Evolutionary conservation across 768 basidiomycete genomes (phyloP).

Genomic region (Pisolithus tinctorius): DNA sequence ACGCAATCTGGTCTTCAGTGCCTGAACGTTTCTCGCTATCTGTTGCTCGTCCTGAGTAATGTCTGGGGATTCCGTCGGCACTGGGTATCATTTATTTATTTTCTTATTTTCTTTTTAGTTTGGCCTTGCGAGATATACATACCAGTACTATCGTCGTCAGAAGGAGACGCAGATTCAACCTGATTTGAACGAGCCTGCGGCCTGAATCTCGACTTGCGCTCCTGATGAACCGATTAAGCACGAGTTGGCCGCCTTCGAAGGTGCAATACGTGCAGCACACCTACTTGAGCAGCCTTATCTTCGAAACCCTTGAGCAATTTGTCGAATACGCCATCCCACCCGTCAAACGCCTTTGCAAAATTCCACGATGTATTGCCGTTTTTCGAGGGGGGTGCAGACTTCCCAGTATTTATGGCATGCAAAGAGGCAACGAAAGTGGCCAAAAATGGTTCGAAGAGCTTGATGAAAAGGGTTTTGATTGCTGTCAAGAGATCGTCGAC

Average conservation of each 20-base stretch:
- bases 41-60: constrained; percentile 73
- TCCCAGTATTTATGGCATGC: constrained; percentile 50
- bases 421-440: constrained; percentile 79
- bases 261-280: constrained; percentile 7
- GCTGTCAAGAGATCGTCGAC: constrained; percentile 81
- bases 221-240: constrained; percentile 34
- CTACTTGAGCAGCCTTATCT: constrained; percentile 63
- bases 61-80: constrained; percentile 43
- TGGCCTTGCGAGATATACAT: constrained; percentile 7
- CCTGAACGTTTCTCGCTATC: constrained; percentile 88
- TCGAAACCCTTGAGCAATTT: constrained; percentile 68
- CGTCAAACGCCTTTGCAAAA: constrained; percentile 62
- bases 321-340: constrained; percentile 80
- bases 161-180: constrained; percentile 39
- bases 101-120: too few species aligned
- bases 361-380: constrained; percentile 49
- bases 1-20: constrained; percentile 78
- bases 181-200: constrained; percentile 28
- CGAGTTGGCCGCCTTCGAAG: neutral
- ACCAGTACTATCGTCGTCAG: constrained; percentile 58
- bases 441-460: constrained; percentile 80
- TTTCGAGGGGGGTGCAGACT: constrained; percentile 23
- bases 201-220: constrained; percentile 62
- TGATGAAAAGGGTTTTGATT: constrained; percentile 79
- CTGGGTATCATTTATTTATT: constrained; percentile 20